These are phyloP conservation scores for Diaporthe citriasiana DNA, from an alignment of 2,329 filamentous ascomycete genomes.

Conservation along the genomic window DNA sequence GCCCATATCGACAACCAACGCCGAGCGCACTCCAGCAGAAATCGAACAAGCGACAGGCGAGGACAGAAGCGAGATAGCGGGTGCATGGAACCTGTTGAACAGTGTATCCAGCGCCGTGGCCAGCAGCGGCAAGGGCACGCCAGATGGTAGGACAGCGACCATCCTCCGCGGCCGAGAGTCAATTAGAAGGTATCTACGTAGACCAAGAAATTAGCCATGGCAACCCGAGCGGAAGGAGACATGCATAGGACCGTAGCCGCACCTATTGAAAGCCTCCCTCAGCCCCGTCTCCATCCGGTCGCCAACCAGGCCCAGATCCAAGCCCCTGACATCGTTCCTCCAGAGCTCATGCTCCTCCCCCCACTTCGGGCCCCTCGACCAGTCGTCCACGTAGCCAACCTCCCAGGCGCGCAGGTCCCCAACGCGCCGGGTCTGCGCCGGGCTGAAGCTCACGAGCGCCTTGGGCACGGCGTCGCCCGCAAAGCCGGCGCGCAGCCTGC, in stretches of 20 bases:
- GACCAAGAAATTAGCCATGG: constrained; percentile 35
- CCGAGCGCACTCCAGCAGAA: constrained; percentile 87
- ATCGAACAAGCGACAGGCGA: constrained; percentile 80
- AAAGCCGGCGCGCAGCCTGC: constrained; percentile 86
- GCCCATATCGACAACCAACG: constrained; percentile 88
- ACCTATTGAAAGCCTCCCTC: constrained; percentile 86
- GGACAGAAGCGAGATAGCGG: constrained; percentile 85
- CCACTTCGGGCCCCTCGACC: constrained; percentile 69
- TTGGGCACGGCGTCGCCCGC: constrained; percentile 87
- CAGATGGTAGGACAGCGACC: constrained; percentile 81
- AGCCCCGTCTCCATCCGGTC: constrained; percentile 90
- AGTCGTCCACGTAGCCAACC: constrained; percentile 63
- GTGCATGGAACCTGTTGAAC: constrained; percentile 85
- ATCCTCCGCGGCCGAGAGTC: constrained; percentile 83
- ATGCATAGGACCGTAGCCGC: constrained; percentile 54
- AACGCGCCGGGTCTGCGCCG: constrained; percentile 80
- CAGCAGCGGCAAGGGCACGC: constrained; percentile 82
- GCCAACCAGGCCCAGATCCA: constrained; percentile 84
- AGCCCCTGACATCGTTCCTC: constrained; percentile 77
- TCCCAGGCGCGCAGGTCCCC: constrained; percentile 86
- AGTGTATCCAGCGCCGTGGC: constrained; percentile 82
- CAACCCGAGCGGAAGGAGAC: background rate
- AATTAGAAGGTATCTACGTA: constrained; percentile 71
- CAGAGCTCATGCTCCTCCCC: constrained; percentile 81
- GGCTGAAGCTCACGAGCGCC: constrained; percentile 77